Conservation (phyloP, 306 rosid genomes). For the Pyrus betulifolia region DNA sequence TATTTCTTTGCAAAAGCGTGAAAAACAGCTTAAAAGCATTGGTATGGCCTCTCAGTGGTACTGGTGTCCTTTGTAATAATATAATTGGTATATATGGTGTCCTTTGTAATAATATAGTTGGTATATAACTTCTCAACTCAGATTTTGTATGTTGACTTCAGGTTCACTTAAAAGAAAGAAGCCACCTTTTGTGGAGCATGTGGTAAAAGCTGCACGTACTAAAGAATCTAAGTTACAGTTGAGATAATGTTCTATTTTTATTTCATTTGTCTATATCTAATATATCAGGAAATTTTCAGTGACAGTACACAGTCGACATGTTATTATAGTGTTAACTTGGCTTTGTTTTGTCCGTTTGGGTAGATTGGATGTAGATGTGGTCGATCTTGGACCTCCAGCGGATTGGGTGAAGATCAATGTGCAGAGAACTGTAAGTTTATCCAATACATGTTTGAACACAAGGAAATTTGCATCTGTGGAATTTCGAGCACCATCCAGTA, state of each 20-base stretch:
- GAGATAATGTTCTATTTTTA: conserved; percentile 27
- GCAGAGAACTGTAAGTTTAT: conserved; percentile 77
- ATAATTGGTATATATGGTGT: not conserved
- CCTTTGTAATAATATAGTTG: not conserved
- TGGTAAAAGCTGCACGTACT: conserved; percentile 63
- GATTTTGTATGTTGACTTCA: conserved; percentile 26
- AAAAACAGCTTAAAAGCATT: conserved; percentile 83
- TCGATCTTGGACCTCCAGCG: conserved; percentile 89
- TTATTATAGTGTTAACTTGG: conserved; percentile 17
- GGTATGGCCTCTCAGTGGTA: conserved; percentile 44
- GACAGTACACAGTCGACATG: not conserved
- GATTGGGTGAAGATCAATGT: conserved; percentile 98
- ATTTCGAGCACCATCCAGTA: conserved; percentile 1
- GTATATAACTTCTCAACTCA: conserved; percentile 16
- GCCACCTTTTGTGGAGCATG: conserved; percentile 58
- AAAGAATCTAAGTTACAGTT: conserved; percentile 87
- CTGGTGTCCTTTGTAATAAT: conserved; percentile 4
- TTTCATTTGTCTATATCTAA: not conserved
- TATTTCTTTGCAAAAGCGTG: conserved; percentile 69
- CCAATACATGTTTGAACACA: conserved; percentile 1
- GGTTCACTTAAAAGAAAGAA: conserved; percentile 84
- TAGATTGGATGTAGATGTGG: conserved; percentile 75
- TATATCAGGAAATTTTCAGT: not conserved
- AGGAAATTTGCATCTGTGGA: not conserved
- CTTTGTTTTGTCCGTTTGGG: conserved; percentile 20